A percentile compares a stretch with the other conserved stretches of the same genome.
These are phyloP conservation scores for Colletotrichum magnum DNA, from an alignment of 2,329 filamentous ascomycete genomes.

Conservation along the genomic window DNA sequence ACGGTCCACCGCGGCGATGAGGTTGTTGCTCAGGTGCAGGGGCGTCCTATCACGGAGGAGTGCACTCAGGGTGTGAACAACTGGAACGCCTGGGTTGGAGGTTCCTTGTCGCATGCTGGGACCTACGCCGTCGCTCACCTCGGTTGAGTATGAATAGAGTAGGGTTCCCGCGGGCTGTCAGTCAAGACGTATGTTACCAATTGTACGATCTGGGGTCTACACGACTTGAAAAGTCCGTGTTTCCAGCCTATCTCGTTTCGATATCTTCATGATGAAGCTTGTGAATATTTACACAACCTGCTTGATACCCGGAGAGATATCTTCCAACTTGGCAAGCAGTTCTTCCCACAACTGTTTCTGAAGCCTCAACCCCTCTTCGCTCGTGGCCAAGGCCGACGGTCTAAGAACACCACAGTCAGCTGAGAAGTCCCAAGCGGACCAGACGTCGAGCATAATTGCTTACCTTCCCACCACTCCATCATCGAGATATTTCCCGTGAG, in stretches of 20 bases:
- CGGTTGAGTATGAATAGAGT: background rate
- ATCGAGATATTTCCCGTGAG: conserved; percentile 57
- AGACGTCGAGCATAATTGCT: background rate
- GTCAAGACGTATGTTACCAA: too few relatives aligned
- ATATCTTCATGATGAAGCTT: too few relatives aligned
- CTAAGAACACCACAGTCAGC: conserved; percentile 43
- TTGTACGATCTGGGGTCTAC: too few relatives aligned
- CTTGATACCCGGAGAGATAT: conserved; percentile 54
- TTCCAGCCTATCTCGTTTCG: too few relatives aligned
- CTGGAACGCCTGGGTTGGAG: conserved; percentile 41
- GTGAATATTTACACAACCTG: too few relatives aligned
- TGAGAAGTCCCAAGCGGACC: background rate
- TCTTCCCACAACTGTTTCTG: conserved; percentile 58
- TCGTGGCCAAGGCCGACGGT: conserved; percentile 47
- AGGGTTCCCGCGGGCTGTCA: too few relatives aligned
- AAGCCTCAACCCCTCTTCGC: conserved; percentile 52
- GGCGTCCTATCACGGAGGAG: conserved; percentile 32
- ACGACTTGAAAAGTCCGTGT: too few relatives aligned
- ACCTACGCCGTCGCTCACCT: conserved; percentile 31
- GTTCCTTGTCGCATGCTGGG: background rate
- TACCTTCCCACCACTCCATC: conserved; percentile 46
- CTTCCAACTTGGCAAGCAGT: conserved; percentile 59
- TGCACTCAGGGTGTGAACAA: conserved; percentile 38
- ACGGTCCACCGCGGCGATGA: conserved; percentile 25
- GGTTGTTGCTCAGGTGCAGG: conserved; percentile 28